Evolutionary conservation across 441 rosid genomes (phyloP).

Genomic region (Gossypium laxum): DNA sequence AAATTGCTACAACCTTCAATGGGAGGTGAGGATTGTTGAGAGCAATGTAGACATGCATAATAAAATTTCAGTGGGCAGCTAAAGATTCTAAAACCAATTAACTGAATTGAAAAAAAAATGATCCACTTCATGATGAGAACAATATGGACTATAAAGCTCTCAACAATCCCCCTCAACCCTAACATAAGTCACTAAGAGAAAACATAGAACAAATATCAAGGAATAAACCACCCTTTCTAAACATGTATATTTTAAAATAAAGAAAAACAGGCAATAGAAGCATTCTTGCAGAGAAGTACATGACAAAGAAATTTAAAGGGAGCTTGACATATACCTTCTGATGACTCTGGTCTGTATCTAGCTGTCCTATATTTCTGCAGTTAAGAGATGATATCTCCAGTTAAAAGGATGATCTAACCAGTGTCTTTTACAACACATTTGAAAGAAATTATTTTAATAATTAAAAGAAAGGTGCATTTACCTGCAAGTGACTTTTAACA

Average conservation of each 20-base stretch:
- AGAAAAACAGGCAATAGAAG: background rate
- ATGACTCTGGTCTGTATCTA: constrained; percentile 65
- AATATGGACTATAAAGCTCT: background rate
- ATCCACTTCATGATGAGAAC: background rate
- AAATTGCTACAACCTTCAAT: background rate
- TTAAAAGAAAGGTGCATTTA: constrained; percentile 15
- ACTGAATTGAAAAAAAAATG: background rate
- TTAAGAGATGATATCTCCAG: constrained; percentile 23
- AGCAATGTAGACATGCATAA: background rate
- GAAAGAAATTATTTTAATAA: background rate
- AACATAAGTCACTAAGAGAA: background rate
- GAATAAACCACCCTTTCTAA: background rate
- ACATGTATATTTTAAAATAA: background rate
- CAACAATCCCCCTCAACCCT: background rate
- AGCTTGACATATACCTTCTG: constrained; percentile 43
- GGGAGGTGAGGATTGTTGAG: background rate
- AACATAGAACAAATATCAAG: background rate
- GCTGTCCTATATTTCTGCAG: constrained; percentile 87
- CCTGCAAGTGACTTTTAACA: constrained; percentile 94
- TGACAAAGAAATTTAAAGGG: background rate
- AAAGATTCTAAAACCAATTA: background rate
- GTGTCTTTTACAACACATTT: background rate
- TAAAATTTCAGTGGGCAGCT: background rate
- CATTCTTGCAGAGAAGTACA: background rate
- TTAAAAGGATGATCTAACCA: constrained; percentile 18